Conservation (phyloP, 768 basidiomycete species). For the Suillus weaverae region DNA sequence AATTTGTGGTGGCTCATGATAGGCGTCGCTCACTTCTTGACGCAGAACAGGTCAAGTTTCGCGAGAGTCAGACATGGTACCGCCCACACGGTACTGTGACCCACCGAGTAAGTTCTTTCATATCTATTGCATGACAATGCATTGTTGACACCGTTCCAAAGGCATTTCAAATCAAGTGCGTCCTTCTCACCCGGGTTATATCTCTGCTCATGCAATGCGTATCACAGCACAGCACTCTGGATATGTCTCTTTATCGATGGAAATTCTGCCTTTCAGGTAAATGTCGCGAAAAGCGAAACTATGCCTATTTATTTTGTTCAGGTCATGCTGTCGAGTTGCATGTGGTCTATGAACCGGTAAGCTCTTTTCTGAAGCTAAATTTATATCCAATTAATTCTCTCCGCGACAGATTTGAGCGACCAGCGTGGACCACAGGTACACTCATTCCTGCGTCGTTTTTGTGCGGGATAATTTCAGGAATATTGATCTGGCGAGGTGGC, state of each 20-base stretch:
- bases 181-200: background rate
- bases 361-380: slow-evolving; percentile 5
- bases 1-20: background rate
- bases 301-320: slow-evolving; percentile 22
- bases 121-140: slow-evolving; percentile 5
- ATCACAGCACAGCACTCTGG: slow-evolving; percentile 58
- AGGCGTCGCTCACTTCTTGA: slow-evolving; percentile 10
- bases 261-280: slow-evolving; percentile 80
- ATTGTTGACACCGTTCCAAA: slow-evolving; percentile 24
- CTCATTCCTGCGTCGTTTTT: slow-evolving; percentile 76
- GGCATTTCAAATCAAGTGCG: slow-evolving; percentile 66
- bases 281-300: slow-evolving; percentile 1
- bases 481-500: slow-evolving; percentile 75
- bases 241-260: slow-evolving; percentile 74
- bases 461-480: slow-evolving; percentile 71
- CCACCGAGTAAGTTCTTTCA: slow-evolving; percentile 52
- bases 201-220: slow-evolving; percentile 3
- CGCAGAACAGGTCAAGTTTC: slow-evolving; percentile 67
- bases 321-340: slow-evolving; percentile 68
- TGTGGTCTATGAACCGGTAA: slow-evolving; percentile 79
- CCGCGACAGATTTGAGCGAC: slow-evolving; percentile 52
- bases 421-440: slow-evolving; percentile 64
- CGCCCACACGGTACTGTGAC: slow-evolving; percentile 82
- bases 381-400: slow-evolving; percentile 5
- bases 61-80: slow-evolving; percentile 81